phyloP scores from a whole-genome alignment of 164 flowering plant species.

The Magnolia officinalis region DNA sequence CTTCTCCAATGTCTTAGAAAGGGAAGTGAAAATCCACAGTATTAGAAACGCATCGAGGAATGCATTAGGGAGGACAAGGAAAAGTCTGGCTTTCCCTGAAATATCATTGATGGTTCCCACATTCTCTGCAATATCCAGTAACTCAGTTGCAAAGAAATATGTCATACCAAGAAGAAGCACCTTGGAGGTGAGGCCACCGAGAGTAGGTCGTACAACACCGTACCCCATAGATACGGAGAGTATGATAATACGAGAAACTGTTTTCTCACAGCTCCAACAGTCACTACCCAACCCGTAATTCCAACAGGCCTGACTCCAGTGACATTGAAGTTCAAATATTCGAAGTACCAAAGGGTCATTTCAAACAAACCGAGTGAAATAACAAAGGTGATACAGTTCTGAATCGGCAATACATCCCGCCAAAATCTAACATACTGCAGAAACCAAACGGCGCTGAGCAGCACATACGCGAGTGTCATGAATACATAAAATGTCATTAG shows the following conservation, averaged over 20 bases:
- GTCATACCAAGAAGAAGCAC: conserved; percentile 83
- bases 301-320: conserved; percentile 78
- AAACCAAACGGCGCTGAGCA: conserved; percentile 67
- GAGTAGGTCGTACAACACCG: conserved; percentile 94
- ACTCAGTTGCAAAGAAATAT: conserved; percentile 80
- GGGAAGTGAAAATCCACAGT: conserved; percentile 93
- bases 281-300: conserved; percentile 87
- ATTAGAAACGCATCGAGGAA: conserved; percentile 86
- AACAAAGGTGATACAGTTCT: conserved; percentile 74
- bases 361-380: conserved; percentile 81
- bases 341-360: conserved; percentile 88
- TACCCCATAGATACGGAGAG: conserved; percentile 89
- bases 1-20: conserved; percentile 82
- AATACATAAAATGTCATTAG: conserved; percentile 67
- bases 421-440: conserved; percentile 71
- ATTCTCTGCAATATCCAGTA: conserved; percentile 80
- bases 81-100: conserved; percentile 85
- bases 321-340: conserved; percentile 63
- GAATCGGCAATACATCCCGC: conserved; percentile 80
- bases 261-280: conserved; percentile 84
- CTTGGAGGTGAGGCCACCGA: conserved; percentile 92
- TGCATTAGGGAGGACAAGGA: conserved; percentile 86
- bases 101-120: conserved; percentile 88
- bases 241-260: conserved; percentile 77
- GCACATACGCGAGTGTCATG: conserved; percentile 68